A percentile compares a stretch with the other conserved stretches of the same genome.
Conservation (phyloP, 1,284 basidiomycete species). For the Hypsizygus ulmarius region DNA sequence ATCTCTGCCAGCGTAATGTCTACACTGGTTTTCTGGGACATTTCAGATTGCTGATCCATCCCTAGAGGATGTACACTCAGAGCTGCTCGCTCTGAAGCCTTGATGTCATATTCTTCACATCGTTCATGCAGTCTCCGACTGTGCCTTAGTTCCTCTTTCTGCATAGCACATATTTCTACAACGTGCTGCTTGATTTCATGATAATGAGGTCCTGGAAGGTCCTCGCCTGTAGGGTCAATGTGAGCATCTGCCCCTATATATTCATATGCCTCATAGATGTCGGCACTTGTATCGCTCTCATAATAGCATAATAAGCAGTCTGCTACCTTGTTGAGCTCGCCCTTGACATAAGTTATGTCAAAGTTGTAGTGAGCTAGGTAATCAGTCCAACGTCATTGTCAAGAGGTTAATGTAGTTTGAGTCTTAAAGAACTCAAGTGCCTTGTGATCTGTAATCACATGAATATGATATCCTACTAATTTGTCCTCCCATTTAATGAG, state of each 20-base stretch:
- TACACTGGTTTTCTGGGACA: not conserved
- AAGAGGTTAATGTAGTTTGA: conserved; percentile 14
- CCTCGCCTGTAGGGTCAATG: conserved; percentile 24
- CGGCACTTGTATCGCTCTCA: conserved; percentile 15
- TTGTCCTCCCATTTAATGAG: conserved; percentile 38
- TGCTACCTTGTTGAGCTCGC: conserved; percentile 28
- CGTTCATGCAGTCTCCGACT: conserved; percentile 3
- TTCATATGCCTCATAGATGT: conserved; percentile 19
- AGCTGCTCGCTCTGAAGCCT: conserved; percentile 3
- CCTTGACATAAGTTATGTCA: conserved; percentile 28
- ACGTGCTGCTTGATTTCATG: conserved; percentile 2
- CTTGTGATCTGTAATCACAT: conserved; percentile 30
- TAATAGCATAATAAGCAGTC: conserved; percentile 31
- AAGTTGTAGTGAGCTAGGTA: conserved; percentile 28
- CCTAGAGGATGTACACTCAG: too few species aligned
- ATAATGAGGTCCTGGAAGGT: conserved; percentile 16
- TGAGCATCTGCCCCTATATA: conserved; percentile 24
- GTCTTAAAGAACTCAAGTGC: conserved; percentile 28
- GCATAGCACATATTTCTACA: conserved; percentile 5
- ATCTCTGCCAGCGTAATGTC: conserved; percentile 5
- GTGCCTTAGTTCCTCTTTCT: not conserved
- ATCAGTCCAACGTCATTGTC: conserved; percentile 26
- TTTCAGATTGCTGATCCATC: not conserved
- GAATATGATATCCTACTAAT: conserved; percentile 23
- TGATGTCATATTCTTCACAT: not conserved